A percentile compares a stretch with the other conserved stretches of the same genome.
Conservation (phyloP, 345 rosid species). For the Melaleuca quinquenervia region DNA sequence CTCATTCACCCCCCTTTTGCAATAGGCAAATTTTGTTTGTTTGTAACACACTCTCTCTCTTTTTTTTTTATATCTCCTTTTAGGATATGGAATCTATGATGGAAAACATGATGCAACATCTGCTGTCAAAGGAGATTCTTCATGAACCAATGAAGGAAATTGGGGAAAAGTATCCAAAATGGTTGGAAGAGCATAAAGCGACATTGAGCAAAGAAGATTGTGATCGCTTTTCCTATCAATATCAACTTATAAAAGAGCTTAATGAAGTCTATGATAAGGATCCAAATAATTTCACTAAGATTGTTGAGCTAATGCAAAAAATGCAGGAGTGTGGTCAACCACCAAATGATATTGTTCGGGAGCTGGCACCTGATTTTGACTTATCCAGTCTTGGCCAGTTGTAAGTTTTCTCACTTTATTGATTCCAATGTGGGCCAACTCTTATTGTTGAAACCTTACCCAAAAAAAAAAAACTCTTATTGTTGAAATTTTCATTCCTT, state of each 20-base stretch:
- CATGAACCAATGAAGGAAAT: conserved; percentile 99
- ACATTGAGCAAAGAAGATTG: conserved; percentile 54
- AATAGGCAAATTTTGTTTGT: not conserved
- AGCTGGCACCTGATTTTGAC: conserved; percentile 85
- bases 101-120: conserved; percentile 98
- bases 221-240: conserved; percentile 55
- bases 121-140: conserved; percentile 87
- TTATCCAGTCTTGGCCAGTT: conserved; percentile 63
- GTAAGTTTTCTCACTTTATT: conserved; percentile 35
- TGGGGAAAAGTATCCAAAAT: conserved; percentile 75
- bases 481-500: not conserved
- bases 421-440: not conserved
- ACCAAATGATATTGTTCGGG: conserved; percentile 84
- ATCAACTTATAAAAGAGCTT: conserved; percentile 68
- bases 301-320: conserved; percentile 91
- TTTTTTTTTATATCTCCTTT: not conserved
- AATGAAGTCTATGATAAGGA: conserved; percentile 81
- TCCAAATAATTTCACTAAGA: conserved; percentile 59
- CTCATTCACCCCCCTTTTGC: not conserved
- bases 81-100: conserved; percentile 93
- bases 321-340: conserved; percentile 99
- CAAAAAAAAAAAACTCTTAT: too few species aligned
- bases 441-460: not conserved
- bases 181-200: conserved; percentile 78
- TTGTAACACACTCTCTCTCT: not conserved